Evolutionary conservation across 371 early-diverging fungal species (phyloP).

Genomic region (Dichotomocladium elegans): DNA sequence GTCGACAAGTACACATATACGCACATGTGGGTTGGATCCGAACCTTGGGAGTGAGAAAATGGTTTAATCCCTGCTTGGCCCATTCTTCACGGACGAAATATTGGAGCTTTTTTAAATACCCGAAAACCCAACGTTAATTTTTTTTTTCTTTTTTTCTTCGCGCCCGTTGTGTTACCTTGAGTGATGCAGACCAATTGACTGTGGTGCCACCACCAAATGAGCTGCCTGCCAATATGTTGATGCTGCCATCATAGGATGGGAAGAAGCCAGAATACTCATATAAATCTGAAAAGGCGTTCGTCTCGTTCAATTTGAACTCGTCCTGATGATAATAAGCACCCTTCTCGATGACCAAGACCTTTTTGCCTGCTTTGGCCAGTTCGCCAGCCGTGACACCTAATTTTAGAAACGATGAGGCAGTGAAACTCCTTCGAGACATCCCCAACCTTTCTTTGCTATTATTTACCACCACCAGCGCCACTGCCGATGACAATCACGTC

Average conservation of each 20-base stretch:
- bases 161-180: slow-evolving; percentile 40
- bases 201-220: slow-evolving; percentile 56
- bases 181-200: slow-evolving; percentile 64
- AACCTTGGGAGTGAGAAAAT: slow-evolving; percentile 50
- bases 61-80: slow-evolving; percentile 59
- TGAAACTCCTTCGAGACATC: not conserved
- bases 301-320: slow-evolving; percentile 50
- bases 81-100: slow-evolving; percentile 68
- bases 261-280: slow-evolving; percentile 50
- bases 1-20: no score
- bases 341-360: slow-evolving; percentile 74
- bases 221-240: slow-evolving; percentile 57
- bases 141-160: not conserved
- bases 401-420: not conserved
- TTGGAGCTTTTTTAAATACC: slow-evolving; percentile 8
- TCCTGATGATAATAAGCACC: slow-evolving; percentile 54
- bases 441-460: not conserved
- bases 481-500: slow-evolving; percentile 75
- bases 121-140: not conserved
- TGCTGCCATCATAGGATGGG: slow-evolving; percentile 35
- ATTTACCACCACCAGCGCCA: slow-evolving; percentile 71
- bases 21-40: not conserved
- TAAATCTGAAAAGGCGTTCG: slow-evolving; percentile 38
- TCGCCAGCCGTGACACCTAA: slow-evolving; percentile 63
- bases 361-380: slow-evolving; percentile 66